These are phyloP conservation scores for Amaranthus hypochondriacus DNA, from an alignment of 148 eudicot species.

Conservation along the genomic window DNA sequence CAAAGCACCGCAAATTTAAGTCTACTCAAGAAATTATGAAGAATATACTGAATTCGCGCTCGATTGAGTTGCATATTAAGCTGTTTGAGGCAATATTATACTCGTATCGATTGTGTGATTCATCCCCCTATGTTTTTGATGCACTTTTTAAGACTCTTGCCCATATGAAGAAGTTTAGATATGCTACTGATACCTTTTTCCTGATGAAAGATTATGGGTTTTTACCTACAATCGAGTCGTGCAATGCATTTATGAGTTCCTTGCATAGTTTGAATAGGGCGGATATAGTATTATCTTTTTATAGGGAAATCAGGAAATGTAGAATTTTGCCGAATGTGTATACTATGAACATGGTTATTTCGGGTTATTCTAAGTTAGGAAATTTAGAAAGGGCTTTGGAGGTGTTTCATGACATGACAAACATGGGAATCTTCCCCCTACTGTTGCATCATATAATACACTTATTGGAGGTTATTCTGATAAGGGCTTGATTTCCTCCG, in stretches of 20 bases:
- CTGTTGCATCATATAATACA: slow-evolving; percentile 43
- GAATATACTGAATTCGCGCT: slow-evolving; percentile 27
- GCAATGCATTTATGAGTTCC: slow-evolving; percentile 66
- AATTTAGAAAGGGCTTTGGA: slow-evolving; percentile 51
- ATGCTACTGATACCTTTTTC: slow-evolving; percentile 43
- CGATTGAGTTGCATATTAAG: slow-evolving; percentile 31
- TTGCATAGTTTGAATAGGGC: slow-evolving; percentile 45
- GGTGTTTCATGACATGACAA: slow-evolving; percentile 51
- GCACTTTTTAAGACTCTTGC: slow-evolving; percentile 62
- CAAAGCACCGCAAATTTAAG: slow-evolving; percentile 54
- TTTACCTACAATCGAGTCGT: slow-evolving; percentile 63
- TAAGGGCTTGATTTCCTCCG: slow-evolving; percentile 45
- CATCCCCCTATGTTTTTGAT: slow-evolving; percentile 69
- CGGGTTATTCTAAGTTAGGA: slow-evolving; percentile 51
- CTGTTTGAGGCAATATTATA: slow-evolving; percentile 48
- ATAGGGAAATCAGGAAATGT: slow-evolving; percentile 38
- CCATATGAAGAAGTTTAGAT: slow-evolving; percentile 57
- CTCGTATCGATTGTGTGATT: slow-evolving; percentile 68
- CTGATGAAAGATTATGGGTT: slow-evolving; percentile 71
- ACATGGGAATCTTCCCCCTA: slow-evolving; percentile 46
- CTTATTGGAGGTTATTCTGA: slow-evolving; percentile 58
- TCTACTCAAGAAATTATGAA: slow-evolving; percentile 56
- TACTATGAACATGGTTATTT: slow-evolving; percentile 66
- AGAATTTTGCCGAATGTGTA: slow-evolving; percentile 54
- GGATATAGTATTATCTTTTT: slow-evolving; percentile 51